Evolutionary conservation across 2,329 filamentous ascomycete species (phyloP).

Genomic region (Huntiella omanensis): DNA sequence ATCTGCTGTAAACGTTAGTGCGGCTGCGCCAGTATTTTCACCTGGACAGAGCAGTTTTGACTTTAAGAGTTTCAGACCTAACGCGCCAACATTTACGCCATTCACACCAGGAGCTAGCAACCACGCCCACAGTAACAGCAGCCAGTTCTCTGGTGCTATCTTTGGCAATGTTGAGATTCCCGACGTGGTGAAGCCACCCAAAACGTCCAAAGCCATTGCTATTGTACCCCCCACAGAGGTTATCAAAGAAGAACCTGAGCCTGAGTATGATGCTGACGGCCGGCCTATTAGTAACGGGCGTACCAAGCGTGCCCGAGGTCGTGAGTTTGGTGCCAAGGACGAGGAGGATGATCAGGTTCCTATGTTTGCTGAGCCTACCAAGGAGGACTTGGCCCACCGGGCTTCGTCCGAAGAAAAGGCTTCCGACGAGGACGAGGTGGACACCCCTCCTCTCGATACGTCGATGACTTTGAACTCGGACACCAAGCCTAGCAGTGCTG

Average conservation of each 20-base stretch:
- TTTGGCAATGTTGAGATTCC: conserved; percentile 51
- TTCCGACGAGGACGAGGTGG: conserved; percentile 23
- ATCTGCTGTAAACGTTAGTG: conserved; percentile 40
- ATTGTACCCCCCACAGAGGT: conserved; percentile 44
- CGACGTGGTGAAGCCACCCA: conserved; percentile 45
- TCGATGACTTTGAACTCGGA: conserved; percentile 32
- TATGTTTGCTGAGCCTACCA: conserved; percentile 43
- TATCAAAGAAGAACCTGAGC: conserved; percentile 17
- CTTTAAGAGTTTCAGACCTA: conserved; percentile 58
- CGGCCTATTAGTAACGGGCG: conserved; percentile 43
- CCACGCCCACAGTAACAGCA: conserved; percentile 22
- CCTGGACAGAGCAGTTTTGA: conserved; percentile 47
- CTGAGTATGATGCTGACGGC: conserved; percentile 32
- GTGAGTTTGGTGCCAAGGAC: conserved; percentile 17
- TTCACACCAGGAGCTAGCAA: conserved; percentile 20
- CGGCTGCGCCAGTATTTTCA: conserved; percentile 50
- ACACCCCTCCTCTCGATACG: conserved; percentile 24
- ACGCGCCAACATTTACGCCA: conserved; percentile 48
- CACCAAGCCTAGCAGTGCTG: conserved; percentile 31
- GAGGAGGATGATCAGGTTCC: conserved; percentile 56
- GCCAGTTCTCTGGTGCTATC: conserved; percentile 33
- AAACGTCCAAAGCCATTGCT: conserved; percentile 66
- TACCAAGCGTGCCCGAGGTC: conserved; percentile 55
- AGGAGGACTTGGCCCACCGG: conserved; percentile 12
- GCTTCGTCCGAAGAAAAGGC: conserved; percentile 15